phyloP scores from a whole-genome alignment of 1,284 basidiomycete genomes.

The Boletus semigastroideus region DNA sequence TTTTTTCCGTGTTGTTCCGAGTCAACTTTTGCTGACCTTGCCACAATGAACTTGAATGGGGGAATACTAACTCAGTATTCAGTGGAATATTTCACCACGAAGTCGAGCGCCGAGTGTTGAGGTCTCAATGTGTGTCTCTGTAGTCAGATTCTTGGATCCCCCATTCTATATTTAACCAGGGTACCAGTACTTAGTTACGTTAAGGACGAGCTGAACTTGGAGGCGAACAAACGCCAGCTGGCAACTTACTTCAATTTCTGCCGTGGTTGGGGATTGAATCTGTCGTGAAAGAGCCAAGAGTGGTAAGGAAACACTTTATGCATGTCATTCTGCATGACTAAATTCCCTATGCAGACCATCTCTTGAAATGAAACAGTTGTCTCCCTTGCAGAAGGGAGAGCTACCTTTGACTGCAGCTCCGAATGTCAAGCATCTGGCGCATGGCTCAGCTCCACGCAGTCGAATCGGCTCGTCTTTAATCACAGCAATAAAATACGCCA shows the following conservation, averaged over 20 bases:
- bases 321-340: neutral
- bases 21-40: neutral
- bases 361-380: conserved; percentile 10
- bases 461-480: conserved; percentile 4
- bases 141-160: too few species aligned
- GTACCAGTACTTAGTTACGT: neutral
- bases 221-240: too few species aligned
- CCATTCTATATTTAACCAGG: neutral
- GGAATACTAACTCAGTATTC: too few species aligned
- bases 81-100: too few species aligned
- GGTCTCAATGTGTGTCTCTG: too few species aligned
- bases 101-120: too few species aligned
- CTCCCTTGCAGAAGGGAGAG: conserved; percentile 19
- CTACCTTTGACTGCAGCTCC: conserved; percentile 16
- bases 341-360: conserved; percentile 9
- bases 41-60: too few species aligned
- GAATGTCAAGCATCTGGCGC: neutral
- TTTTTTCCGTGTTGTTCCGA: neutral
- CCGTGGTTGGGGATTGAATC: too few species aligned
- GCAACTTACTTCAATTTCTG: neutral
- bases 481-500: conserved; percentile 18
- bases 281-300: neutral
- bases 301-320: conserved; percentile 3
- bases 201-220: neutral
- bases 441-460: neutral